Percentiles rank a stretch among this genome's conserved stretches.
Conservation (phyloP, 805 yeast species). For the Yarrowia sp. region DNA sequence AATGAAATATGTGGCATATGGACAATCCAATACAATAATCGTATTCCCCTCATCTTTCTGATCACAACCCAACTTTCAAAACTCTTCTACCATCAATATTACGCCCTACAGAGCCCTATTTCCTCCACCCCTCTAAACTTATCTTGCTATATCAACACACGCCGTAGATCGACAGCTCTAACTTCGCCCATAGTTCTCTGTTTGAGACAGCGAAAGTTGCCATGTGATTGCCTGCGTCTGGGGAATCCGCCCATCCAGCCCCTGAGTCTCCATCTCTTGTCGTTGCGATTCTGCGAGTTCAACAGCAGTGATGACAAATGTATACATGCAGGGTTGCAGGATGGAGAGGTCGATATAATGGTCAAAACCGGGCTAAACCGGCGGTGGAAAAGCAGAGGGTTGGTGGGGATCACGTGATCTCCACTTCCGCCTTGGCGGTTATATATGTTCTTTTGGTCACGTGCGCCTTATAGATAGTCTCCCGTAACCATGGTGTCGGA, state of each 20-base stretch:
- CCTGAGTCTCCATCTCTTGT: too few relatives aligned
- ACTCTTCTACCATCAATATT: too few relatives aligned
- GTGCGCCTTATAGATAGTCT: background rate
- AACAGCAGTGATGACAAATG: constrained; percentile 20
- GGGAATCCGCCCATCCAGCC: background rate
- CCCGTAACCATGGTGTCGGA: background rate
- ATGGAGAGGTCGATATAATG: background rate
- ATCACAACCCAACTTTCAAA: too few relatives aligned
- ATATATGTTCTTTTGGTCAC: background rate
- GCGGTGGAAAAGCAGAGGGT: too few relatives aligned
- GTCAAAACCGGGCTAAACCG: too few relatives aligned
- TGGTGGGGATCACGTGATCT: background rate
- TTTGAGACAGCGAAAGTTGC: background rate
- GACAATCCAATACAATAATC: too few relatives aligned
- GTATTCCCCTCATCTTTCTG: too few relatives aligned
- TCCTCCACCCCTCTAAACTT: background rate
- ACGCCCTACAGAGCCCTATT: too few relatives aligned
- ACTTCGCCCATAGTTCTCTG: too few relatives aligned
- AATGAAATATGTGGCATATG: too few relatives aligned
- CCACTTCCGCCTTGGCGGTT: too few relatives aligned
- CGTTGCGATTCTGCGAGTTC: background rate
- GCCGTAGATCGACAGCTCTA: background rate
- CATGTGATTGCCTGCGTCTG: background rate
- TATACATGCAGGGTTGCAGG: background rate
- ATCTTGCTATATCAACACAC: constrained; percentile 12